A percentile compares a stretch with the other conserved stretches of the same genome.
phyloP scores from a whole-genome alignment of 179 eudicot genomes.

The Heliamphora ciliata region DNA sequence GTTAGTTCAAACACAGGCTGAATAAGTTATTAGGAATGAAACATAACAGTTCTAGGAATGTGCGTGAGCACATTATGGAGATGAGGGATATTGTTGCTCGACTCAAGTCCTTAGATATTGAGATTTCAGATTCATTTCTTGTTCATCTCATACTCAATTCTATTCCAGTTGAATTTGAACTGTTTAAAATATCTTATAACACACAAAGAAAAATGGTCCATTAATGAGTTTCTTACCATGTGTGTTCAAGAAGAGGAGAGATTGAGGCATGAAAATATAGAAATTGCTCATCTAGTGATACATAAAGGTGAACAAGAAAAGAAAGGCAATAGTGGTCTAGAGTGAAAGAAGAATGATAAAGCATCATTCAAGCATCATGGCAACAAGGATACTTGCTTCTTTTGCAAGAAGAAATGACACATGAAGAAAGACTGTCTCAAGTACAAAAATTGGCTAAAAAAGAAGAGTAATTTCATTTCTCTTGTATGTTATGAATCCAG shows the following conservation, averaged over 20 bases:
- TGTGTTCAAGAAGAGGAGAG: constrained; percentile 18
- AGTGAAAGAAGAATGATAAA: background rate
- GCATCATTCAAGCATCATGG: background rate
- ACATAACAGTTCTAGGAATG: no score
- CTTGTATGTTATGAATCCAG: constrained; percentile 11
- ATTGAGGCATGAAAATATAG: background rate
- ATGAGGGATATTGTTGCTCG: no score
- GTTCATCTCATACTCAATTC: no score
- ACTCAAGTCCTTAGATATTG: no score
- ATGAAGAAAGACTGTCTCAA: background rate
- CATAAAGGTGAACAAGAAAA: background rate
- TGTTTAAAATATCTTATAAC: no score
- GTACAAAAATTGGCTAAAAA: background rate
- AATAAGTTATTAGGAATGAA: no score
- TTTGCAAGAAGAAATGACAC: background rate
- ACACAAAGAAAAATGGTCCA: constrained; percentile 15
- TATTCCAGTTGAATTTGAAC: no score
- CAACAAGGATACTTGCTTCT: background rate
- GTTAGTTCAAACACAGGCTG: no score
- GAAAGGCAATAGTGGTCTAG: background rate
- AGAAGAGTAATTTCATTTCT: background rate
- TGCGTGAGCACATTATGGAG: no score
- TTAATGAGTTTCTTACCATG: constrained; percentile 13
- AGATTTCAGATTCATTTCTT: no score
- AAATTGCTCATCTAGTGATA: no score